Conservation (phyloP, 2,329 filamentous ascomycete genomes). For the Phaeoacremonium minimum region DNA sequence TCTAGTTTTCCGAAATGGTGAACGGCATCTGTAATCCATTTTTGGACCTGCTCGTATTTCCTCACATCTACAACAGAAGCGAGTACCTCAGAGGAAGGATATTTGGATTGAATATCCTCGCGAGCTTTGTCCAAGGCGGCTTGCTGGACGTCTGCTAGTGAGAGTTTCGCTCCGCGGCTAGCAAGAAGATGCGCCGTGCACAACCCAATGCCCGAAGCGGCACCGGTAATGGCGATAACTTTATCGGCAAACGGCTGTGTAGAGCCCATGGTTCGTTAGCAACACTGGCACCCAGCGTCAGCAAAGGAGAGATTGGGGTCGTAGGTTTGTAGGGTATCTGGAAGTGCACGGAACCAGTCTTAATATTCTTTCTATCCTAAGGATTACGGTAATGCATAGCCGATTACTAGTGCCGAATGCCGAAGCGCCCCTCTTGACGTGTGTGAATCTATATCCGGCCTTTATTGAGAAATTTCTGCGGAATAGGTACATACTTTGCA, state of each 20-base stretch:
- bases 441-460: no score
- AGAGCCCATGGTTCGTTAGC: no score
- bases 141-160: not conserved
- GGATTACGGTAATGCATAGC: no score
- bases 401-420: no score
- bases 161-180: not conserved
- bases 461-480: slow-evolving; percentile 15
- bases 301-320: no score
- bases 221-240: not conserved
- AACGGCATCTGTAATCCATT: not conserved
- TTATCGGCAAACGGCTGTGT: not conserved
- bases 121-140: not conserved
- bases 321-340: no score
- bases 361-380: no score
- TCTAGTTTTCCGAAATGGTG: not conserved
- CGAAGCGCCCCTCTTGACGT: no score
- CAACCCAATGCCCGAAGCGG: not conserved
- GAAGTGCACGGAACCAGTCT: no score
- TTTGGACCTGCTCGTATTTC: not conserved
- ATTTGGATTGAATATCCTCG: not conserved
- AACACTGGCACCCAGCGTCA: no score
- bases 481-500: slow-evolving; percentile 21
- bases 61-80: not conserved
- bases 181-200: not conserved
- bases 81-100: not conserved